phyloP scores from a whole-genome alignment of 2,329 filamentous ascomycete genomes.

The Penicillium italicum region DNA sequence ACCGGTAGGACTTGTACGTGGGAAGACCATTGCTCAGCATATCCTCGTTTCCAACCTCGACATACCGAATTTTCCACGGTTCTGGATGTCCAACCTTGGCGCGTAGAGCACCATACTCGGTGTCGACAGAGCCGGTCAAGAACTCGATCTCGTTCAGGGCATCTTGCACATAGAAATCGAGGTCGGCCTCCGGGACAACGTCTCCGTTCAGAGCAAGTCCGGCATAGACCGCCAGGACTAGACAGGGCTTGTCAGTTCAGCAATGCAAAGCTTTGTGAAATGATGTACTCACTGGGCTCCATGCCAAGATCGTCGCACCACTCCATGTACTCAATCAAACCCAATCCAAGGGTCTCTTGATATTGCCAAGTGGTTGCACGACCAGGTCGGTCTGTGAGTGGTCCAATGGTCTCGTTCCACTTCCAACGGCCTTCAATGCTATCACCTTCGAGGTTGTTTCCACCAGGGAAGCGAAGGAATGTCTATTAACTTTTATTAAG shows the following conservation, averaged over 20 bases:
- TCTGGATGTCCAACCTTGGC: conserved; percentile 59
- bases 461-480: conserved; percentile 52
- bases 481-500: conserved; percentile 20
- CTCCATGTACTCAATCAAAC: conserved; percentile 48
- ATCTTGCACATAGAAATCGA: conserved; percentile 34
- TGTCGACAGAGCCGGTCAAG: conserved; percentile 26
- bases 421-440: conserved; percentile 42
- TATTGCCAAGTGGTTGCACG: conserved; percentile 43
- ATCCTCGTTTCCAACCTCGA: conserved; percentile 68
- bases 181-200: conserved; percentile 36
- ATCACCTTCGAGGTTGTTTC: conserved; percentile 49
- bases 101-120: conserved; percentile 46
- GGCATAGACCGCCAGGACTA: conserved; percentile 44
- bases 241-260: not conserved
- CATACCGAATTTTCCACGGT: conserved; percentile 58
- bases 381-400: conserved; percentile 48
- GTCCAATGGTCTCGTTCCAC: conserved; percentile 53
- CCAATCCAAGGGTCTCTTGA: conserved; percentile 45
- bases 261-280: not conserved
- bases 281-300: conserved; percentile 31
- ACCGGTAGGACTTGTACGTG: conserved; percentile 53
- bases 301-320: conserved; percentile 48
- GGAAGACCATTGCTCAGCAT: conserved; percentile 54
- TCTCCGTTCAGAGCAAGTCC: conserved; percentile 44
- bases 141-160: conserved; percentile 36